Conservation (phyloP, 2,329 filamentous ascomycete species). For the Amauroascus niger region DNA sequence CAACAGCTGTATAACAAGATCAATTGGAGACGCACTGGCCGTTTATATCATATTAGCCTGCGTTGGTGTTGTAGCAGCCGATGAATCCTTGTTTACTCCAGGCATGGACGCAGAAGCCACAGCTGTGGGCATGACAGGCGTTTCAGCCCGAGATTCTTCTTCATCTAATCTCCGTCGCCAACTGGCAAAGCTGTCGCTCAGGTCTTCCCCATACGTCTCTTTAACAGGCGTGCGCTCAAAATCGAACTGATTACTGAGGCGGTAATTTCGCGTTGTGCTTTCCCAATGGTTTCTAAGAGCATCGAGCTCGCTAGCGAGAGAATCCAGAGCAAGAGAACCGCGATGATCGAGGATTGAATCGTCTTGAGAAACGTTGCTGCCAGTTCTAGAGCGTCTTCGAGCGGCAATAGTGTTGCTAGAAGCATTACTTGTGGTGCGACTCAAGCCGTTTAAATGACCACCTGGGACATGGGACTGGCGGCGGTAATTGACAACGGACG, state of each 20-base stretch:
- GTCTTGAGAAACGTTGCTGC: conserved; percentile 37
- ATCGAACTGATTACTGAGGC: conserved; percentile 80
- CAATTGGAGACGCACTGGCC: not conserved
- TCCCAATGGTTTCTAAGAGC: conserved; percentile 88
- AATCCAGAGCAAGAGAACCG: conserved; percentile 65
- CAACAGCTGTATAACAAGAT: not conserved
- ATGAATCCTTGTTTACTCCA: not conserved
- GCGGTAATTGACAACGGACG: conserved; percentile 87
- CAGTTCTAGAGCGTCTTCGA: conserved; percentile 29
- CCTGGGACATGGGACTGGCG: conserved; percentile 50
- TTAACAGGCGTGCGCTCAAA: conserved; percentile 55
- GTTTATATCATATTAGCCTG: conserved; percentile 9
- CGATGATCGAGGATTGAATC: conserved; percentile 43
- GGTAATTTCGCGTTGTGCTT: conserved; percentile 88
- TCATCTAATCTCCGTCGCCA: conserved; percentile 70
- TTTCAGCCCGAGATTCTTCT: conserved; percentile 35
- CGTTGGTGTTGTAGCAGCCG: not conserved
- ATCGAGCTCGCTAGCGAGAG: conserved; percentile 83
- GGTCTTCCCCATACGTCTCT: conserved; percentile 34
- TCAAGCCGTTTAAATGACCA: conserved; percentile 32
- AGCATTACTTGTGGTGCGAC: conserved; percentile 47
- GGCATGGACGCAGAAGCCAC: not conserved
- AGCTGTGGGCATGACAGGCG: conserved; percentile 15
- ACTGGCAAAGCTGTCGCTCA: conserved; percentile 65
- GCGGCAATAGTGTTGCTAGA: conserved; percentile 41